Evolutionary conservation across 2,329 filamentous ascomycete genomes (phyloP).

Genomic region (Zopfia rhizophila): DNA sequence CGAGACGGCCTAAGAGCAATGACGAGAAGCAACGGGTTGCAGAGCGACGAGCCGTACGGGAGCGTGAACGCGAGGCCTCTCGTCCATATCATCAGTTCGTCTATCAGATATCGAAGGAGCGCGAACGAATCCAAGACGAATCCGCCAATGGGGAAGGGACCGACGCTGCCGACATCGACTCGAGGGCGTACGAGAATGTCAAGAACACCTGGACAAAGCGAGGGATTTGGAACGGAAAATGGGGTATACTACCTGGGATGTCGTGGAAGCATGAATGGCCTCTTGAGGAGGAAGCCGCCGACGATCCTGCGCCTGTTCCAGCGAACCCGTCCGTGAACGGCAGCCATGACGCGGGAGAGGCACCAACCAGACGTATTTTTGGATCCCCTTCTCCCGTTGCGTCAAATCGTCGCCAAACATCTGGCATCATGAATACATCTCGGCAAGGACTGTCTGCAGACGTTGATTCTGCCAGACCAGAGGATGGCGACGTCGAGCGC

Average conservation of each 20-base stretch:
- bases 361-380: too few relatives aligned
- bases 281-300: too few relatives aligned
- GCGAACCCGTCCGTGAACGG: too few relatives aligned
- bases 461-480: too few relatives aligned
- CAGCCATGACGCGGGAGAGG: too few relatives aligned
- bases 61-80: slow-evolving; percentile 9
- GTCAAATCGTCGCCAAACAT: too few relatives aligned
- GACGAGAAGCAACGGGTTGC: slow-evolving; percentile 5
- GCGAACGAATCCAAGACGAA: slow-evolving; percentile 4
- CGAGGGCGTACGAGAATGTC: slow-evolving; percentile 1
- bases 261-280: slow-evolving; percentile 2
- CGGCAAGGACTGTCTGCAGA: too few relatives aligned
- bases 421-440: too few relatives aligned
- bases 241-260: neutral
- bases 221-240: slow-evolving; percentile 3
- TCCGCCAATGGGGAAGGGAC: neutral
- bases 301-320: too few relatives aligned
- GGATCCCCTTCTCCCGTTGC: too few relatives aligned
- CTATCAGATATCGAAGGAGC: slow-evolving; percentile 11
- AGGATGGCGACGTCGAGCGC: too few relatives aligned
- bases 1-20: too few relatives aligned
- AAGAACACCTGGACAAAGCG: neutral
- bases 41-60: slow-evolving; percentile 7
- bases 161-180: neutral
- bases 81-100: slow-evolving; percentile 13